These are phyloP conservation scores for Aspergillus thermomutatus DNA, from an alignment of 2,329 filamentous ascomycete species.

Conservation along the genomic window DNA sequence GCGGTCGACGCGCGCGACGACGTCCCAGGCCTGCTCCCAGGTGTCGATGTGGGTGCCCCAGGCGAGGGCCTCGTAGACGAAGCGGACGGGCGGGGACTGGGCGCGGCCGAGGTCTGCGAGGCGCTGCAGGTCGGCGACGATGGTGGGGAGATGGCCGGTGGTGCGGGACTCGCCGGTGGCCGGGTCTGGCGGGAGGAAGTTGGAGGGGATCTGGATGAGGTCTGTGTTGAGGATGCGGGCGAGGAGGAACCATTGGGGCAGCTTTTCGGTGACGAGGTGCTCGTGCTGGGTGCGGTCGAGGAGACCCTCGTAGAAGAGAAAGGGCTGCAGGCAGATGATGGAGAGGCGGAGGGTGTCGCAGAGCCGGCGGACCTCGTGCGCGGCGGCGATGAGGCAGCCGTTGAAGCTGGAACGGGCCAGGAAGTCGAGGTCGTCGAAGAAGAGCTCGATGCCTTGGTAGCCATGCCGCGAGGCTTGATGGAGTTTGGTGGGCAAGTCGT, in stretches of 20 bases:
- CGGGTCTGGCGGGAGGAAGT: constrained; percentile 52
- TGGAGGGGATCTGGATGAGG: constrained; percentile 71
- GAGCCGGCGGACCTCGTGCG: constrained; percentile 49
- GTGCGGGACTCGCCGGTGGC: constrained; percentile 38
- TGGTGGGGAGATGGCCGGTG: constrained; percentile 54
- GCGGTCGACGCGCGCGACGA: constrained; percentile 62
- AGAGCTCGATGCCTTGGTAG: constrained; percentile 36
- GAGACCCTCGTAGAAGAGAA: constrained; percentile 74
- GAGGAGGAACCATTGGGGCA: constrained; percentile 68
- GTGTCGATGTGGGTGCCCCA: constrained; percentile 68
- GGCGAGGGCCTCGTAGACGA: constrained; percentile 70
- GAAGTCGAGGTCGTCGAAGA: constrained; percentile 34
- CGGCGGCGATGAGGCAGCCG: constrained; percentile 23
- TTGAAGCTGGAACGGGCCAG: constrained; percentile 24
- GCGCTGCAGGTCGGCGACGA: constrained; percentile 60
- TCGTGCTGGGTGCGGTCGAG: constrained; percentile 58
- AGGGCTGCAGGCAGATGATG: constrained; percentile 65
- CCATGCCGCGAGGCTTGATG: constrained; percentile 55
- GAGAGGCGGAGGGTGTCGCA: constrained; percentile 28
- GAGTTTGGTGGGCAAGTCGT: constrained; percentile 65
- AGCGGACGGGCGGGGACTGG: constrained; percentile 57
- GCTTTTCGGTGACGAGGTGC: constrained; percentile 55
- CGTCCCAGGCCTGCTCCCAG: constrained; percentile 70
- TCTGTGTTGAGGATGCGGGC: constrained; percentile 64
- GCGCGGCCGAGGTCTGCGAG: constrained; percentile 65